Evolutionary conservation across 768 basidiomycete species (phyloP).

Genomic region (Tricholoma bakamatsutake): DNA sequence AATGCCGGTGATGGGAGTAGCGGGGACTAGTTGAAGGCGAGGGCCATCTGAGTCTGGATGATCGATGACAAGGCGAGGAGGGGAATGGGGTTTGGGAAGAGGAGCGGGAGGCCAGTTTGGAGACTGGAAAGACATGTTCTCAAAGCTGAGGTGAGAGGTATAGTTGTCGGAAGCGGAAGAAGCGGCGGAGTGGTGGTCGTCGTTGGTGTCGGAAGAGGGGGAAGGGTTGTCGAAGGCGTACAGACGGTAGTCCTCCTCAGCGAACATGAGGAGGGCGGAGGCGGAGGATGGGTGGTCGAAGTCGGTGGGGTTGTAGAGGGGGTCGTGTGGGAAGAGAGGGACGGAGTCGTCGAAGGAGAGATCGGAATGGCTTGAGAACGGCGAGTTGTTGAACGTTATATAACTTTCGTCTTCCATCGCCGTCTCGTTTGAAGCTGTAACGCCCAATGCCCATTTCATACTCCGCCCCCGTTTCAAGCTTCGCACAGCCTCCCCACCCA

Average conservation of each 20-base stretch:
- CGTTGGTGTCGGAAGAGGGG: slow-evolving; percentile 40
- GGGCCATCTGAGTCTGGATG: slow-evolving; percentile 49
- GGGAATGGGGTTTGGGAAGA: slow-evolving; percentile 52
- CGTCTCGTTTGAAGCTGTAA: not conserved
- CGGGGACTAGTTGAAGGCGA: slow-evolving; percentile 73
- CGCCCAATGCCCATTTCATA: not conserved
- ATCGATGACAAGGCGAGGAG: slow-evolving; percentile 52
- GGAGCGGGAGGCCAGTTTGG: slow-evolving; percentile 50
- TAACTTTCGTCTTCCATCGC: not conserved
- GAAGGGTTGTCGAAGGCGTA: slow-evolving; percentile 47
- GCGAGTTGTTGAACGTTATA: slow-evolving; percentile 1
- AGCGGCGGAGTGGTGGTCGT: slow-evolving; percentile 49
- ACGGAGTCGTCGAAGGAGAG: slow-evolving; percentile 14
- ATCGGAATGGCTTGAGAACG: not conserved
- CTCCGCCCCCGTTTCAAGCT: not conserved
- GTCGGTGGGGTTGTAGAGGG: slow-evolving; percentile 63
- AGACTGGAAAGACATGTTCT: slow-evolving; percentile 59
- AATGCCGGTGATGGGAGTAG: slow-evolving; percentile 70
- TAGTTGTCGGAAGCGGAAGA: slow-evolving; percentile 58
- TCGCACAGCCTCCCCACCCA: not conserved
- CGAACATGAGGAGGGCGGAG: slow-evolving; percentile 51
- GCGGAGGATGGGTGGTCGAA: slow-evolving; percentile 55
- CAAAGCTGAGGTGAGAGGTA: slow-evolving; percentile 48
- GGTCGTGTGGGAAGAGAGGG: slow-evolving; percentile 44
- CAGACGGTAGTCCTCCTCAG: slow-evolving; percentile 30